Base-by-base conservation (phyloP, 805 yeast genomes). In the Ogataea neopini region DNA sequence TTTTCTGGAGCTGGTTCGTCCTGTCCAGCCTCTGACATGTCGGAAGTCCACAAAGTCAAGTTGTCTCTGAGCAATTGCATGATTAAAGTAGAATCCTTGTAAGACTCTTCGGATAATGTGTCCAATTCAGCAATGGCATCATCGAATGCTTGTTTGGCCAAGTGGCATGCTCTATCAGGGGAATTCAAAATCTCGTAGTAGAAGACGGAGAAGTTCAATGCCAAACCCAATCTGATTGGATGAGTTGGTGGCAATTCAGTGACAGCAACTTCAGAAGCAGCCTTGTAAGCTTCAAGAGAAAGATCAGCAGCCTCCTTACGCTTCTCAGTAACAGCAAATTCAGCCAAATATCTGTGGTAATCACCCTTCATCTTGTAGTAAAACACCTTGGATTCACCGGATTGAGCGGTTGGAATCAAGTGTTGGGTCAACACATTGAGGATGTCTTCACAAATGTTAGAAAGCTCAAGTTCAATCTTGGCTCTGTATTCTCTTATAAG, bases 281-380 rank as follows among this genome's bases (percentile, higher is more conserved):
- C 70, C 74, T 88, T 87, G 80, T 92, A 92, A 54, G 97, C 92
- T 72, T 89, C 96, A 67, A 90, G 81, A 33, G 98, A 92, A 58
- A 85, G 79, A 63, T 87, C 90, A 43, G 98, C 94, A 56, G 96
- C 95, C 58, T 80, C 89, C 70, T 90, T 88, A 70, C 97, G 88
- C 74, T 85, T 86, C 60, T 90, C 97, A 57, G 88, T 83, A 62
- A 83, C 79, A 54, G 97, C 92, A 67, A 92, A 94, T 77, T 92
- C 99, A 54, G 97, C 97, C 75, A 92, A 81, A 74, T 92, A 92
- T 79, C 99, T 96, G 79, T 91, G 96, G 80, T 92, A 92, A 73
- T 92, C 99, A 80, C 98, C 99, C 79, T 92, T 92, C 98, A 92
- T 92, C 82, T 92, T 92, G 78, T 88, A 90, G 81, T 92, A 92